These are phyloP conservation scores for Hymenoscyphus fructigenus DNA, from an alignment of 2,329 filamentous ascomycete species.

Conservation along the genomic window DNA sequence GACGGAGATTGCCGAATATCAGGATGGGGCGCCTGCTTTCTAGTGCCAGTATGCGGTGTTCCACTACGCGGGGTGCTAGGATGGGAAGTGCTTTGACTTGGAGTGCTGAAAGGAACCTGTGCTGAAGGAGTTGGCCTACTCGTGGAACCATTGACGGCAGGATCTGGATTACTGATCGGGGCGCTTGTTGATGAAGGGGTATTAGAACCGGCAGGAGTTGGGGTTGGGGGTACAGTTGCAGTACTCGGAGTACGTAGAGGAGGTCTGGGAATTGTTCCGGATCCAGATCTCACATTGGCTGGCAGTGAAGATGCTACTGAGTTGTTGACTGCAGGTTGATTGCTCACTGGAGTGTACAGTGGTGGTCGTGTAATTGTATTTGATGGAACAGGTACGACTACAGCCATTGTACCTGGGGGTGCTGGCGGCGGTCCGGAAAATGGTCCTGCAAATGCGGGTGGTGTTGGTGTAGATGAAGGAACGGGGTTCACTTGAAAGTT, in stretches of 20 bases:
- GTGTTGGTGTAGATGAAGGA: not conserved
- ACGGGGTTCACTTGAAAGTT: not conserved
- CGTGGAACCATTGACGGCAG: not conserved
- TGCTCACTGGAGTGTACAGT: not conserved
- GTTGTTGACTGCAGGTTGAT: constrained; percentile 1
- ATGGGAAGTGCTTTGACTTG: not conserved
- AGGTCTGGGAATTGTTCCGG: constrained; percentile 11
- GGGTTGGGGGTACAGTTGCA: not conserved
- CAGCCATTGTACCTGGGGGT: not conserved
- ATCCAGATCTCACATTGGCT: constrained; percentile 19
- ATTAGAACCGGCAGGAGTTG: not conserved
- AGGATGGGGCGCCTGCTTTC: constrained; percentile 7
- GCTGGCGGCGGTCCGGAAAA: not conserved
- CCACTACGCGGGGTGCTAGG: not conserved
- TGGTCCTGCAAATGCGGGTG: not conserved
- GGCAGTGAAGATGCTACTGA: constrained; percentile 11
- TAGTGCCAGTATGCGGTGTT: constrained; percentile 2
- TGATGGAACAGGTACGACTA: not conserved
- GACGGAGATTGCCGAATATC: constrained; percentile 25
- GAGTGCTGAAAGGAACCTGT: not conserved
- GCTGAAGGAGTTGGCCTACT: not conserved
- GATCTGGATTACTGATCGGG: not conserved
- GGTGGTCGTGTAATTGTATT: constrained; percentile 5
- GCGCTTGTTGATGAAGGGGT: not conserved
- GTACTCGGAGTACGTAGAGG: constrained; percentile 8